Evolutionary conservation across 2,329 filamentous ascomycete species (phyloP).

Genomic region (Aspergillus persii): DNA sequence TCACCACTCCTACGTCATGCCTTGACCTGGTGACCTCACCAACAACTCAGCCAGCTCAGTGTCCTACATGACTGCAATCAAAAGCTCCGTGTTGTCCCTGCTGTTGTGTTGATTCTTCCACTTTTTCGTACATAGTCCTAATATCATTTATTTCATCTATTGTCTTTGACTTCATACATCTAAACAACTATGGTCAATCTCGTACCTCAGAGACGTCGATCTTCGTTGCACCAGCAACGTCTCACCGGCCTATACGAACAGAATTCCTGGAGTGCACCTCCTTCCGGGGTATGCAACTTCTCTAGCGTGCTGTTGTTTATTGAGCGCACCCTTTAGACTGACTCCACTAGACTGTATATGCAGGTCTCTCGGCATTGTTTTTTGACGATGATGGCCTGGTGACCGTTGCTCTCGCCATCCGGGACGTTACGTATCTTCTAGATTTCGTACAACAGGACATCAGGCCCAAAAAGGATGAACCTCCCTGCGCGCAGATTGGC

Average conservation of each 20-base stretch:
- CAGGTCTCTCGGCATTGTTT: constrained; percentile 37
- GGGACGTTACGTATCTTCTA: constrained; percentile 71
- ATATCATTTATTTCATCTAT: not conserved
- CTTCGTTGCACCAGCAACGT: constrained; percentile 34
- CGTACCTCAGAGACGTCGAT: constrained; percentile 25
- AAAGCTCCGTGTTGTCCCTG: not conserved
- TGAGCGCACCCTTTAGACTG: not conserved
- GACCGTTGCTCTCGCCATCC: constrained; percentile 65
- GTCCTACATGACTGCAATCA: not conserved
- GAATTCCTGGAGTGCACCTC: constrained; percentile 37
- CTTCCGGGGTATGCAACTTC: constrained; percentile 33
- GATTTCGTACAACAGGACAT: constrained; percentile 68
- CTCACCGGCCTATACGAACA: constrained; percentile 30
- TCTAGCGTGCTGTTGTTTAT: no score
- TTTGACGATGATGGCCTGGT: constrained; percentile 45
- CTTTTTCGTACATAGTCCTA: not conserved
- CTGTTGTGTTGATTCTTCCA: not conserved
- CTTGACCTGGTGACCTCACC: constrained; percentile 13
- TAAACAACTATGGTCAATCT: constrained; percentile 5
- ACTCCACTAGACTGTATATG: constrained; percentile 40
- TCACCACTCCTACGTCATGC: constrained; percentile 11
- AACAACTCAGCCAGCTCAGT: not conserved
- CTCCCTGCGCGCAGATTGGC: constrained; percentile 49
- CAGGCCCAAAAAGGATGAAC: constrained; percentile 41
- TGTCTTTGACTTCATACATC: not conserved